These are phyloP conservation scores for Mixia osmundae DNA, from an alignment of 1,284 basidiomycete genomes.

Conservation along the genomic window DNA sequence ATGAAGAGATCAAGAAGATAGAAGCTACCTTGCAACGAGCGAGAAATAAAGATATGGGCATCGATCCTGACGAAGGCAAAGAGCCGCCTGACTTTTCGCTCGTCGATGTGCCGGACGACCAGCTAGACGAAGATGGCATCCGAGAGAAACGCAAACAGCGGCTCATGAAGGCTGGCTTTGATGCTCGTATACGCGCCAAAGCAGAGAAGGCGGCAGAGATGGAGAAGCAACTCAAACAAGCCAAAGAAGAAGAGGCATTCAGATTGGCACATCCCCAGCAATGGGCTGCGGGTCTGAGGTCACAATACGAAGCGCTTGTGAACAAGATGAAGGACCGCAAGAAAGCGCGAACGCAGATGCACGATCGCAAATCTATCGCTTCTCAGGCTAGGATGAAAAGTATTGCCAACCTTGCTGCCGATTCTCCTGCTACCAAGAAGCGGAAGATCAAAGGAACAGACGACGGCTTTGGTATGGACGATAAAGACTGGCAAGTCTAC, in stretches of 20 bases:
- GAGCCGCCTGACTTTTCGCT: conserved; percentile 68
- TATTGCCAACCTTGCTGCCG: conserved; percentile 68
- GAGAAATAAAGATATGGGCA: conserved; percentile 45
- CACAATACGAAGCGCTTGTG: conserved; percentile 66
- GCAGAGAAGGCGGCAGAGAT: conserved; percentile 71
- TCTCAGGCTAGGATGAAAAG: conserved; percentile 94
- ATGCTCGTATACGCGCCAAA: conserved; percentile 61
- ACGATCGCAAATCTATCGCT: conserved; percentile 78
- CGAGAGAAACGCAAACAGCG: conserved; percentile 91
- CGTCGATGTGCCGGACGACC: conserved; percentile 68
- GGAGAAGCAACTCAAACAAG: conserved; percentile 47
- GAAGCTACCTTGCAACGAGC: conserved; percentile 41
- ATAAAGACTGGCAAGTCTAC: conserved; percentile 94
- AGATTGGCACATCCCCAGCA: conserved; percentile 40
- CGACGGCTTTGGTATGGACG: conserved; percentile 83
- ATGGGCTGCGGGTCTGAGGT: conserved; percentile 46
- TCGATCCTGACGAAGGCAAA: conserved; percentile 40
- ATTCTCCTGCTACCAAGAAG: conserved; percentile 39
- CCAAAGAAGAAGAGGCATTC: conserved; percentile 52
- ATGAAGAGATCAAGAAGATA: conserved; percentile 51
- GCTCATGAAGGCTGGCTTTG: conserved; percentile 81
- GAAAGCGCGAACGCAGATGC: conserved; percentile 55
- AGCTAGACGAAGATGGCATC: conserved; percentile 76
- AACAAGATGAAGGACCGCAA: conserved; percentile 62
- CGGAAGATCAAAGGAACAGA: conserved; percentile 40